These are phyloP conservation scores for Cryphonectria naterciae DNA, from an alignment of 2,329 filamentous ascomycete genomes.

Conservation along the genomic window DNA sequence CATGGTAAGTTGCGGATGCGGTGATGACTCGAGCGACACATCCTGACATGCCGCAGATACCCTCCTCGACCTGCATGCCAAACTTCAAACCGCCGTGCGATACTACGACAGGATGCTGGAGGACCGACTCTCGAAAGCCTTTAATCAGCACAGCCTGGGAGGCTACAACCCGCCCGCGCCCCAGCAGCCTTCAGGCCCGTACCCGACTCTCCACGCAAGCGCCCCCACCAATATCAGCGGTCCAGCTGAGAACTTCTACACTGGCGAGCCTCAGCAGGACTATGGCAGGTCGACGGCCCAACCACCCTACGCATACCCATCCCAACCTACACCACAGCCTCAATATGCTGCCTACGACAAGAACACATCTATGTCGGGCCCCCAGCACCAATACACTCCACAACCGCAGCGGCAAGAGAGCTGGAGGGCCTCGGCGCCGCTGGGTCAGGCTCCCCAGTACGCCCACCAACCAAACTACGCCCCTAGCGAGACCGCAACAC, in stretches of 20 bases:
- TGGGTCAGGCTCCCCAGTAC: conserved; percentile 44
- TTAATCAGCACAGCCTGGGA: conserved; percentile 76
- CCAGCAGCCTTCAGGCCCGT: conserved; percentile 63
- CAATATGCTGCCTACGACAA: conserved; percentile 51
- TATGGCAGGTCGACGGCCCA: conserved; percentile 54
- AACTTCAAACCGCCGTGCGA: conserved; percentile 91
- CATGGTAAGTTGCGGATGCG: conserved; percentile 67
- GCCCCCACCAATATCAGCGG: conserved; percentile 48
- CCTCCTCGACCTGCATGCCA: conserved; percentile 89
- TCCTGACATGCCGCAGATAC: conserved; percentile 68
- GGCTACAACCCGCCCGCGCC: conserved; percentile 63
- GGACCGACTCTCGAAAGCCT: conserved; percentile 89
- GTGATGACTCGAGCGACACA: conserved; percentile 34
- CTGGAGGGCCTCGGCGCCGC: conserved; percentile 51
- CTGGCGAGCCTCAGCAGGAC: conserved; percentile 59
- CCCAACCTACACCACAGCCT: conserved; percentile 48
- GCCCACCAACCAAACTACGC: conserved; percentile 39
- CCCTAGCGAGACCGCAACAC: conserved; percentile 39
- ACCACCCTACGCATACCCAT: conserved; percentile 56
- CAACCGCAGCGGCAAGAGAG: conserved; percentile 52
- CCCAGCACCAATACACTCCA: conserved; percentile 48
- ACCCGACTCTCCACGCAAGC: conserved; percentile 69
- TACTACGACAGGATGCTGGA: conserved; percentile 99
- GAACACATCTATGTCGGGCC: conserved; percentile 45
- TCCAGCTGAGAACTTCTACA: conserved; percentile 82